phyloP scores from a whole-genome alignment of 140 eudicot genomes.

The Ambrosia hybrid region DNA sequence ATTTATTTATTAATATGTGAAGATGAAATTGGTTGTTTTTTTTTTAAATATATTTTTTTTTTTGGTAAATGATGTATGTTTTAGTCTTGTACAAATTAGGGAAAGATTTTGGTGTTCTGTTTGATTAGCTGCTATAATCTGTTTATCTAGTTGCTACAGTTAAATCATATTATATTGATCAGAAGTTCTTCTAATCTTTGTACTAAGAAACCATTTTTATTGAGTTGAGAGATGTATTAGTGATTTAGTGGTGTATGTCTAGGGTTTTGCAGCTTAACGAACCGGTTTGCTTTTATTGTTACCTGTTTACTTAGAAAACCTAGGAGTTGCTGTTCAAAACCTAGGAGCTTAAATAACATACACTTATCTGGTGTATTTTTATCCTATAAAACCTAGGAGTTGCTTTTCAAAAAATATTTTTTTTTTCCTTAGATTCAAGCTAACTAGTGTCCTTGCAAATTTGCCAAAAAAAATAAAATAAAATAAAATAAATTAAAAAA shows the following conservation, averaged over 20 bases:
- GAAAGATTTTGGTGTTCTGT: neutral
- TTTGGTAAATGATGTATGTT: neutral
- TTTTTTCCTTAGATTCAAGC: slow-evolving; percentile 5
- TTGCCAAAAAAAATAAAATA: neutral
- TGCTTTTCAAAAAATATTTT: neutral
- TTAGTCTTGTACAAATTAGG: slow-evolving; percentile 5
- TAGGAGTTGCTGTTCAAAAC: too few species aligned
- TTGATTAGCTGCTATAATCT: too few species aligned
- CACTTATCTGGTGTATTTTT: too few species aligned
- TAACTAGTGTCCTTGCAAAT: neutral
- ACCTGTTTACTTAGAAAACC: neutral
- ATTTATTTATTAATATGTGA: neutral
- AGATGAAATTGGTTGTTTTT: neutral
- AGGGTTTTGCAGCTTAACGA: slow-evolving; percentile 15
- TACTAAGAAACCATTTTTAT: neutral
- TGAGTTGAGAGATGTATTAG: slow-evolving; percentile 8
- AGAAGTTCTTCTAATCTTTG: neutral
- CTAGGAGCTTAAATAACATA: neutral
- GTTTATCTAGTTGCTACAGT: slow-evolving; percentile 12
- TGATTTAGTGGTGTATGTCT: slow-evolving; percentile 6
- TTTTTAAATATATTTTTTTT: neutral
- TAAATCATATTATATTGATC: neutral
- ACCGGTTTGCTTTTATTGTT: slow-evolving; percentile 6
- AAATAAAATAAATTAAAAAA: neutral
- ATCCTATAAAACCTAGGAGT: too few species aligned